Evolutionary conservation across 305 asterid species (phyloP), one percentile per base, ranked within the genome.

Genomic region (Fraxinus angustifolia): DNA sequence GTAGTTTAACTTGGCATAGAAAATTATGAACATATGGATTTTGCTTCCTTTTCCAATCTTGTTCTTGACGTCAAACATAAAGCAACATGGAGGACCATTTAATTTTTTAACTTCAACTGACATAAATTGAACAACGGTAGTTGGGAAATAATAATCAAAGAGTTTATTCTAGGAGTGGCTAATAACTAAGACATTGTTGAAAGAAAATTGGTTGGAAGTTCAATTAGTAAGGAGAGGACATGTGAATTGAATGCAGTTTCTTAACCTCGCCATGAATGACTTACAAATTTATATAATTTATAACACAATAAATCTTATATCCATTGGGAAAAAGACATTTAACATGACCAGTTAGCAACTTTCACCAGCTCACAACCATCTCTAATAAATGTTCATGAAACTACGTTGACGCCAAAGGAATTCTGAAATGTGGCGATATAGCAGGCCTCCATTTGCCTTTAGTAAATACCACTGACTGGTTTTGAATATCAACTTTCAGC

Each of bases 401-500:
- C 14, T 62, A 70, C n/a, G 36, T 68, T 31, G 40, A 68, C 4
- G 5, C 42, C 21, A 70, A 14, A 70, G 72, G 72, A 62, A 62
- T 70, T 31, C 19, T 31, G 75, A 70, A 30, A 31, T 5, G 65
- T 48, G 53, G 70, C 79, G 58, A 6, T 76, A 72, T 19, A 26
- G 73, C 35, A 77, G 75, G 74, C 30, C 73, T 31, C 33, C 28
- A 40, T 40, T 77, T 30, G 73, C 74, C 38, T 76, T 60, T 11
- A 8, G 60, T 5, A 19, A 72, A 71, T 31, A 74, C 30, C n/a
- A 36, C 68, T 16, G 53, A 78, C 62, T 60, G 50, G 81, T 62
- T 79, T 42, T 35, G 62, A 79, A 74, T 79, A 81, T 68, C 82
- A 83, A 80, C 65, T 68, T 75, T 62, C 50, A 79, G 76, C 71